phyloP scores from a whole-genome alignment of 2,329 filamentous ascomycete genomes.

The Ambrosiella beaveri region DNA sequence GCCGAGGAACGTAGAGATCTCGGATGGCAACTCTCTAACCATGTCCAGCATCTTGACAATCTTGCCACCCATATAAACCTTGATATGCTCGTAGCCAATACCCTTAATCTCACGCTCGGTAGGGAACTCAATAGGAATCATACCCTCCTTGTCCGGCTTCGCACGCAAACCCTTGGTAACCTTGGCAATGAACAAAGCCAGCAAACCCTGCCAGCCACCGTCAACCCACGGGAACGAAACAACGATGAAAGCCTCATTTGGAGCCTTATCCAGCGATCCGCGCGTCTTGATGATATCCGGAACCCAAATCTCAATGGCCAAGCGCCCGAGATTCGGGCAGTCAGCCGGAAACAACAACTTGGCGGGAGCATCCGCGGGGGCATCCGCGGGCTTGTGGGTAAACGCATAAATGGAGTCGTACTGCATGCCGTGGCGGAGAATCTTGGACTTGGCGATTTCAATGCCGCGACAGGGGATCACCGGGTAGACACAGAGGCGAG shows the following conservation, averaged over 20 bases:
- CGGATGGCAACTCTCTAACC: slow-evolving; percentile 38
- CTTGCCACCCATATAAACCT: slow-evolving; percentile 51
- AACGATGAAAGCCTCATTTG: slow-evolving; percentile 40
- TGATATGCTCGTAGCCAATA: slow-evolving; percentile 40
- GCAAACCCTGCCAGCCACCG: slow-evolving; percentile 23
- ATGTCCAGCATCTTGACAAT: slow-evolving; percentile 37
- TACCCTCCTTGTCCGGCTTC: slow-evolving; percentile 43
- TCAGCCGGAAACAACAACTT: slow-evolving; percentile 3
- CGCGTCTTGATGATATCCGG: slow-evolving; percentile 42
- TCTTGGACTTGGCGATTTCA: slow-evolving; percentile 46
- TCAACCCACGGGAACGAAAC: slow-evolving; percentile 47
- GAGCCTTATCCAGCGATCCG: slow-evolving; percentile 25
- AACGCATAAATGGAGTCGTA: slow-evolving; percentile 75
- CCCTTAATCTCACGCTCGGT: slow-evolving; percentile 36
- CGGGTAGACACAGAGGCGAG: slow-evolving; percentile 54
- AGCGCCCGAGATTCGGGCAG: slow-evolving; percentile 37
- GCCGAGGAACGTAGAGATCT: slow-evolving; percentile 49
- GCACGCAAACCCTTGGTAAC: slow-evolving; percentile 31
- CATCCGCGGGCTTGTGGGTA: slow-evolving; percentile 38
- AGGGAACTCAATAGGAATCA: slow-evolving; percentile 48
- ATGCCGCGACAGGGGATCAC: slow-evolving; percentile 68
- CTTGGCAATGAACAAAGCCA: slow-evolving; percentile 33
- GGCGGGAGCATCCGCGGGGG: slow-evolving; percentile 20
- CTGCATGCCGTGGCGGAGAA: slow-evolving; percentile 53
- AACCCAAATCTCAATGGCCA: slow-evolving; percentile 51